Base-by-base conservation (phyloP, 1,139 yeast species). In the Blastobotrys persicus region DNA sequence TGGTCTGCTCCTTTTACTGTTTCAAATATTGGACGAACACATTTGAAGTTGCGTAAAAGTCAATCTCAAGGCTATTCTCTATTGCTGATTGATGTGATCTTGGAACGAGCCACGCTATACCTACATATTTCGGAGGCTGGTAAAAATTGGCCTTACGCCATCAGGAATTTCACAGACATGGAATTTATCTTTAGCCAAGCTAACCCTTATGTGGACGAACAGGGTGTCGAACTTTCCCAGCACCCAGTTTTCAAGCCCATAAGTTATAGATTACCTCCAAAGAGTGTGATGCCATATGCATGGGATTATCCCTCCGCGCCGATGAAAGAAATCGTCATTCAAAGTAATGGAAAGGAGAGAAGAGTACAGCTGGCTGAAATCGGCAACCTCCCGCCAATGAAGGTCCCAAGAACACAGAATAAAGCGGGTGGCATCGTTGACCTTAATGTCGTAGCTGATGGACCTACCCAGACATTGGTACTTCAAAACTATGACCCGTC, bases 301-400 rank as follows among this genome's bases (percentile, higher is more conserved):
- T 94, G 96, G 88, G 98, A 94, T 65, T 92, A 80, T 68, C 98
- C 98, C 0, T 88, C 95, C 49, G 97, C 96, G 0, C 73, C 81
- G 11, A 78, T 85, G 42, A 91, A 89, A 65, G 96, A 91, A 61
- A 69, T 94, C 32, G 76, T 88, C 2, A 70, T 94, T 26, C 75
- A 91, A 53, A 85, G 83, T 50, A 63, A 65, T 23, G 88, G 88
- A 1, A 75, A 84, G 38, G 92, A 87, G 62, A 75, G 98, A 53
- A 80, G 82, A 33, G 77, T 94, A 16, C 94, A 88, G 61, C 69
- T 94, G 45, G 94, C 95, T 0, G 98, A 92, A 64, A 89, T 94
- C 59, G 99, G 99, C 20, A 85, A 84, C 54, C 73, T 89, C 55
- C 83, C 83, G 52, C 98, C 98, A 1, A 88, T 92, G 80, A 79